Percentiles rank a stretch among this genome's conserved stretches.
These are phyloP conservation scores for Tubosaeta sp. DNA, from an alignment of 768 basidiomycete species.

Conservation along the genomic window DNA sequence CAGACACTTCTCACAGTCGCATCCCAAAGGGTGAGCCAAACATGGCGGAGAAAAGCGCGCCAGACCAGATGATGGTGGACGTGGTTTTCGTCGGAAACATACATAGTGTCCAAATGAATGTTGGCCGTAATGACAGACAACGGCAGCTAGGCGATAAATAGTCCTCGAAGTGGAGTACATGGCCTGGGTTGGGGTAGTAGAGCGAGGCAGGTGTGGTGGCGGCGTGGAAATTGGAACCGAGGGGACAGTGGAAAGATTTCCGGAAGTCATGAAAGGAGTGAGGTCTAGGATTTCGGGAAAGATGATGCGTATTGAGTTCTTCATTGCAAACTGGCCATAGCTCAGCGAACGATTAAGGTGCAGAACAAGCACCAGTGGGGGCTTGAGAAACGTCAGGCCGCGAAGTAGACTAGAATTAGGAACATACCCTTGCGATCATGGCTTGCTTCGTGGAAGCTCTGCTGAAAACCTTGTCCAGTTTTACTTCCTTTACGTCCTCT, in stretches of 20 bases:
- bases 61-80: constrained; percentile 35
- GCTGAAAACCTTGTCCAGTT: constrained; percentile 72
- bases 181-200: constrained; percentile 54
- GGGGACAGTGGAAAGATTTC: constrained; percentile 67
- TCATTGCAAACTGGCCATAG: constrained; percentile 68
- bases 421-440: constrained; percentile 79
- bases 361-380: constrained; percentile 80
- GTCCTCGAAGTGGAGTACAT: constrained; percentile 52
- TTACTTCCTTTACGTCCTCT: constrained; percentile 77
- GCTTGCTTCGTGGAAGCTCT: constrained; percentile 80
- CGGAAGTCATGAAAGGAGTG: constrained; percentile 82
- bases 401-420: not conserved
- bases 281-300: constrained; percentile 91
- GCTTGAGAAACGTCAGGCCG: constrained; percentile 40
- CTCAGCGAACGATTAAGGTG: constrained; percentile 92
- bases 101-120: constrained; percentile 96
- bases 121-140: constrained; percentile 90
- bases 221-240: constrained; percentile 69
- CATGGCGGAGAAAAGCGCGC: constrained; percentile 39
- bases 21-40: constrained; percentile 40
- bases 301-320: constrained; percentile 76
- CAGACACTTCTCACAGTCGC: constrained; percentile 44
- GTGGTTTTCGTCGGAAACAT: constrained; percentile 82
- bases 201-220: constrained; percentile 42
- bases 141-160: constrained; percentile 81